Evolutionary conservation across 192 early-diverging fungal species (phyloP), one percentile per base, ranked within the genome.

Genomic region (Geranomyces variabilis): DNA sequence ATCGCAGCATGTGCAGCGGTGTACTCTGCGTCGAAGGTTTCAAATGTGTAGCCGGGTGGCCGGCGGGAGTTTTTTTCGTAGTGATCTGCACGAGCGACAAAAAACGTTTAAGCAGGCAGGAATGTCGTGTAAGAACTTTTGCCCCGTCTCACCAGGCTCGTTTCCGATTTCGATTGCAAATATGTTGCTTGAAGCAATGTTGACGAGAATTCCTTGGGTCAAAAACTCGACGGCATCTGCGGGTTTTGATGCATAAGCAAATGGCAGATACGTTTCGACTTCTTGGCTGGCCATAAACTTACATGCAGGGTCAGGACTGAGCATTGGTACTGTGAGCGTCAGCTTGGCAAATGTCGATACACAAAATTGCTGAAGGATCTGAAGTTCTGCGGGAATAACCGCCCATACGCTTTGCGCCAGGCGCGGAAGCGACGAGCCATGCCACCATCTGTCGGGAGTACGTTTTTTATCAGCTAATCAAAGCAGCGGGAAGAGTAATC

Each of bases 121-220:
- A 24, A 15, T 53, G 51, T 53, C 19, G 46, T n/a, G n/a, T n/a
- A n/a, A n/a, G n/a, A n/a, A n/a, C n/a, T n/a, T n/a, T n/a, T 47
- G 46, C 46, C 19, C n/a, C 51, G 19, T 24, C 17, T 21, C 24
- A 48, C 63, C 63, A 12, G 70, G 70, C 70, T 72, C 70, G 62
- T 72, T 72, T 1, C 70, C 70, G 47, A 72, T 55, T 28, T 72
- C 70, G 62, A 72, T 72, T n/a, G 70, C 60, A 28, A 48, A 56
- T 44, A 72, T 72, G 61, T 64, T 61, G 28, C 5, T 29, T 22
- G 28, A 15, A 31, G 70, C 28, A 24, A 72, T 64, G 70, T 63
- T 47, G 22, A 14, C 44, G 4, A 36, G 28, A 48, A 72, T 53
- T 24, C 70, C 70, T 48, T 72, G 21, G 17, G 33, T 36, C 44